Conservation (phyloP, 2,329 filamentous ascomycete genomes). For the Ophiostoma sp. region DNA sequence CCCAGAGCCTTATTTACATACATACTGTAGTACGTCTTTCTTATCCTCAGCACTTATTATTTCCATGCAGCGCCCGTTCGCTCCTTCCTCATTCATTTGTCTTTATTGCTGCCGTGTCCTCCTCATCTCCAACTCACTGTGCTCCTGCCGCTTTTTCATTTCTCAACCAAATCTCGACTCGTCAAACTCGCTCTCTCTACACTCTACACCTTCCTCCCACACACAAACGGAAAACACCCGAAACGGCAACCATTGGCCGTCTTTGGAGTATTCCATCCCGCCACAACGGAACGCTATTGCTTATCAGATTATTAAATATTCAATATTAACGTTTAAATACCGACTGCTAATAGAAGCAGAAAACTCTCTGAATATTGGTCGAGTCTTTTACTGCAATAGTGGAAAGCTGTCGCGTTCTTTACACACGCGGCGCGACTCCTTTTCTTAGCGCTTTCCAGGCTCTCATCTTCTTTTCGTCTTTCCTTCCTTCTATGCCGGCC, state of each 20-base stretch:
- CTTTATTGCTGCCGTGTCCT: neutral
- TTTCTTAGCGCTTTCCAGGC: neutral
- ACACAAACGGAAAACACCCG: neutral
- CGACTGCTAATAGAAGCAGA: too few species aligned
- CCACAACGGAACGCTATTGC: neutral
- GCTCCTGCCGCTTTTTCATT: neutral
- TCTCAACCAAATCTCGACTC: neutral
- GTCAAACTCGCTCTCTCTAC: neutral
- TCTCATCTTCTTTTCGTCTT: neutral
- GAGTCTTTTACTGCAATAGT: neutral
- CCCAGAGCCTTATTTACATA: neutral
- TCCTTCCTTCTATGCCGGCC: neutral
- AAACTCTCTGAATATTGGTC: neutral
- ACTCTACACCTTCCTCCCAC: neutral
- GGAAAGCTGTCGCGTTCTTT: neutral
- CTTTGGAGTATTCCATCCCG: neutral
- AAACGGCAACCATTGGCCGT: conserved; percentile 4
- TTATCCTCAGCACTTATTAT: neutral
- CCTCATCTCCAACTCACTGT: neutral
- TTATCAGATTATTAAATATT: neutral
- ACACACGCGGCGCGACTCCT: neutral
- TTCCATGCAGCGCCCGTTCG: neutral
- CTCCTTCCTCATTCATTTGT: neutral
- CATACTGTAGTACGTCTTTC: neutral
- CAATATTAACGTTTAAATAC: too few species aligned